A percentile compares a stretch with the other conserved stretches of the same genome.
These are phyloP conservation scores for Penicillium occitanis DNA, from an alignment of 2,329 filamentous ascomycete genomes.

Conservation along the genomic window DNA sequence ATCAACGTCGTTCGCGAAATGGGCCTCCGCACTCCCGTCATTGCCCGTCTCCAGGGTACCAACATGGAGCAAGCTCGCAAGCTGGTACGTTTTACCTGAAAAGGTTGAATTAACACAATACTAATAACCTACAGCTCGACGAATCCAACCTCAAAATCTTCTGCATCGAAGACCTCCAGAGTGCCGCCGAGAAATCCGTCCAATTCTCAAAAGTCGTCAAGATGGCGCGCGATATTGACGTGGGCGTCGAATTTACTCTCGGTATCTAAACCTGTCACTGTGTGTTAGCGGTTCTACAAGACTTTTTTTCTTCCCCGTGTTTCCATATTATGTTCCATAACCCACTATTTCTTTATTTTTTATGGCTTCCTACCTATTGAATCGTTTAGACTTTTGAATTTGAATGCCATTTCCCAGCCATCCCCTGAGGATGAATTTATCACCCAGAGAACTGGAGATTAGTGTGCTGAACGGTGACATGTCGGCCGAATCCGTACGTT, in stretches of 20 bases:
- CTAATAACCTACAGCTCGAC: constrained; percentile 63
- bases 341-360: neutral
- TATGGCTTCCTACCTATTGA: neutral
- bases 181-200: constrained; percentile 93
- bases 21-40: constrained; percentile 94
- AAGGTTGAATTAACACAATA: neutral
- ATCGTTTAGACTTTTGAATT: constrained; percentile 2
- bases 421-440: neutral
- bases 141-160: constrained; percentile 99
- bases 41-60: constrained; percentile 95
- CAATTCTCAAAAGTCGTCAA: constrained; percentile 99
- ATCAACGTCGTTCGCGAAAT: constrained; percentile 93
- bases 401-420: neutral
- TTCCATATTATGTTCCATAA: constrained; percentile 2
- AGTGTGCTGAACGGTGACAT: neutral
- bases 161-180: constrained; percentile 97
- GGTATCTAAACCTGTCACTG: constrained; percentile 70
- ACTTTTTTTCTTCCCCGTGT: constrained; percentile 10
- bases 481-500: neutral
- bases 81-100: constrained; percentile 50
- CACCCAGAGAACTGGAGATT: neutral
- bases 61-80: constrained; percentile 95
- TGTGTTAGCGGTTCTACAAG: constrained; percentile 6
- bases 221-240: constrained; percentile 96
- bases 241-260: constrained; percentile 91